Conservation (phyloP, 169 alveolate genomes). For the Plasmodium gonderi region DNA sequence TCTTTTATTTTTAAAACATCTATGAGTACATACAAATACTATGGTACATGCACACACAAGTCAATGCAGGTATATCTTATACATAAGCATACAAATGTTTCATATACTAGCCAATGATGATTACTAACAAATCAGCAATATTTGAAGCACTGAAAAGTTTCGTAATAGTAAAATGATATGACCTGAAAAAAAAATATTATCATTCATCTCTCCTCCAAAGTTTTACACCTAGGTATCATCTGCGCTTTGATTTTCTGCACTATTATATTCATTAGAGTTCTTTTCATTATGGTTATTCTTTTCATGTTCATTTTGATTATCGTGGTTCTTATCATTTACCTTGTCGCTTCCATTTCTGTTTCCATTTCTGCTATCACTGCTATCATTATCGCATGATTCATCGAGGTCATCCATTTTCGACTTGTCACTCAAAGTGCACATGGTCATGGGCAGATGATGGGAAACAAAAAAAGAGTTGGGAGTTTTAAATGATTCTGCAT, state of each 20-base stretch:
- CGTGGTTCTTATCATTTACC: neutral
- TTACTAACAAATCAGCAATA: neutral
- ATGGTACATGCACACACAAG: neutral
- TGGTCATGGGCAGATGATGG: constrained; percentile 65
- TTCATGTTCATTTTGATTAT: neutral
- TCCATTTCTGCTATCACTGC: neutral
- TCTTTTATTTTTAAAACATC: neutral
- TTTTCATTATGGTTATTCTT: constrained; percentile 8
- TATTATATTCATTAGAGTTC: neutral
- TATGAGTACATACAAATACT: neutral
- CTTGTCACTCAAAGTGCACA: constrained; percentile 8
- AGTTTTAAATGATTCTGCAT: constrained; percentile 70
- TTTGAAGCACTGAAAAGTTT: neutral
- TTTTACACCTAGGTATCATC: neutral
- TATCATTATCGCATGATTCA: neutral
- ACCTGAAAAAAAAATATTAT: neutral
- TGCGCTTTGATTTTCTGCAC: constrained; percentile 3
- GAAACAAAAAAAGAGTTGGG: constrained; percentile 71
- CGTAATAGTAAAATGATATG: neutral
- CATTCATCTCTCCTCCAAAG: neutral
- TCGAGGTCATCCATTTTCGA: constrained; percentile 22
- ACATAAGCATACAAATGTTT: neutral
- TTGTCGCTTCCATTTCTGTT: neutral
- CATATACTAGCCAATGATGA: neutral
- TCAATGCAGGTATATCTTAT: neutral